Evolutionary conservation across 345 rosid genomes (phyloP), one percentile per base, ranked within the genome.

Genomic region (Ricinus communis): DNA sequence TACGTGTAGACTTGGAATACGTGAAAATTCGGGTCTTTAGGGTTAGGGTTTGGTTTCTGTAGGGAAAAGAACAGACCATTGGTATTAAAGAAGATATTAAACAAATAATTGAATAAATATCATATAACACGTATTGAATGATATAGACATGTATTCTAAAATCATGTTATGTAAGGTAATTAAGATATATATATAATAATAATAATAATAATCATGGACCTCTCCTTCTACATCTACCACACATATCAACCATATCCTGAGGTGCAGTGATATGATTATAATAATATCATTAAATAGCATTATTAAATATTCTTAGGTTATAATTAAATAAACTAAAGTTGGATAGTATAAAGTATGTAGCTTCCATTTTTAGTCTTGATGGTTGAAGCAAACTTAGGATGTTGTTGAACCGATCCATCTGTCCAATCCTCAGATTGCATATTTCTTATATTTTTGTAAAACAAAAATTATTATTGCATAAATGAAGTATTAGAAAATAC

Each of bases 321-420:
- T 25, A 63, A 64, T 49, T 19, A 51, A 31, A 5, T 33, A 5
- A 47, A 22, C 9, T 40, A 55, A 41, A 13, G 31, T 3, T 41
- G 24, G 13, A 21, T 40, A 15, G 36, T 28, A 33, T 38, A 18
- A n/a, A 21, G 2, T 27, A 16, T 51, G 33, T 30, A 51, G 70
- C 64, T 71, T 72, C n/a, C 5, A 38, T 50, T 63, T 76, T 65
- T 67, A 33, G 83, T 70, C 79, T 62, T n/a, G 79, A 85, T 80
- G 70, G 91, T 82, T 83, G 85, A n/a, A 85, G 86, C 84, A 67
- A 84, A 85, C 81, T 69, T 38, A 2, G 56, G 70, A 41, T 82
- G 84, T 75, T 64, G 91, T 82, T 87, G 78, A 87, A 72, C 91
- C 71, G 87, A 85, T 76, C 87, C 62, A 80, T 75, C 86, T 69